Evolutionary conservation across 2,329 filamentous ascomycete species (phyloP), one percentile per base, ranked within the genome.

Genomic region (Cladophialophora exuberans): DNA sequence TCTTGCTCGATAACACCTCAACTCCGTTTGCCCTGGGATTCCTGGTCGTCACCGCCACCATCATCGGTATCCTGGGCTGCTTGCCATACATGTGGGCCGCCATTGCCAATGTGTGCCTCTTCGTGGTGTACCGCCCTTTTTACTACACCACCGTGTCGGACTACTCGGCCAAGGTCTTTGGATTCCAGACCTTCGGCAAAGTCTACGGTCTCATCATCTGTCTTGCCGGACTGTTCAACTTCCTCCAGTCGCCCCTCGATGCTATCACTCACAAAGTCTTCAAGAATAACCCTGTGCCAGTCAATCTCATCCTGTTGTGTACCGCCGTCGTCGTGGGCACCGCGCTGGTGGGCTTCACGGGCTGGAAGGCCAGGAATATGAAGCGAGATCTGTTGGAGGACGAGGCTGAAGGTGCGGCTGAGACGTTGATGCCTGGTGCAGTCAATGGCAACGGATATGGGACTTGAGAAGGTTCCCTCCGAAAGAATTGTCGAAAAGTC

Each of bases 171-270:
- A 96, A 96, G 73, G 90, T 96, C 30, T 96, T 96, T 69, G 91
- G 91, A 13, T 96, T 96, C 73, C 81, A 85, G 57, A 96, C 90
- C 0, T 96, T 96, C 64, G 92, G 91, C 41, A 96, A 89, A 54
- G 90, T 97, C n/a, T 96, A 96, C 71, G 91, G 91, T 9, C 80
- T 92, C 17, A 88, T 96, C 62, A 96, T 96, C 64, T 95, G 89
- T 71, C 74, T 94, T 1, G 87, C 90, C 0, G 91, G 92, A 0
- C 70, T 96, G 0, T 80, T 91, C 66, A 96, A 95, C 72, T 92
- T 97, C 66, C 83, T 83, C 1, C 90, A 96, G 74, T 87, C 86
- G 4, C 90, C 83, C 0, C 78, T 96, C 28, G 91, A 96, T 69
- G 83, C 86, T 20, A 69, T 93, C 30, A 90, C 91, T 35, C 89